These are phyloP conservation scores for Mrakia hoshinonis DNA, from an alignment of 768 basidiomycete species.

Conservation along the genomic window DNA sequence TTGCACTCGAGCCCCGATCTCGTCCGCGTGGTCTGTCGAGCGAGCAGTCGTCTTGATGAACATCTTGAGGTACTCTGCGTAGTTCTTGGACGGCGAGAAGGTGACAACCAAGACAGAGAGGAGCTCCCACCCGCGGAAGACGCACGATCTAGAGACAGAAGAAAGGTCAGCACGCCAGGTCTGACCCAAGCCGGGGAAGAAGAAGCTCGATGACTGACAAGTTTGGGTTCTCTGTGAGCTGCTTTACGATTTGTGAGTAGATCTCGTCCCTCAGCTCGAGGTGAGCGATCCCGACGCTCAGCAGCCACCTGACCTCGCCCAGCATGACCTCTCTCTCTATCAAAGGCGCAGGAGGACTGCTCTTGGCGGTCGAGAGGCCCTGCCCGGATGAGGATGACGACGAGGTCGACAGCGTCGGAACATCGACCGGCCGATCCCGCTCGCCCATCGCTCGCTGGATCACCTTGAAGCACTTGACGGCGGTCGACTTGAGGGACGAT, in stretches of 20 bases:
- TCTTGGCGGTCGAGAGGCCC: not conserved
- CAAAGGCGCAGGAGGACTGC: constrained; percentile 35
- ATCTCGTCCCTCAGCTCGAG: constrained; percentile 86
- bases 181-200: not conserved
- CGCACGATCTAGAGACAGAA: constrained; percentile 55
- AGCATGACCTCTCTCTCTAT: constrained; percentile 41
- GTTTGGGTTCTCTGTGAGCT: constrained; percentile 71
- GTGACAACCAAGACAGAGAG: constrained; percentile 82
- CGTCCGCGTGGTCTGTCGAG: constrained; percentile 6
- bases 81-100: constrained; percentile 88
- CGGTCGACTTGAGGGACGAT: constrained; percentile 60
- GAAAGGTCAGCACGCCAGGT: not conserved
- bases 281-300: constrained; percentile 66
- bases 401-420: not conserved
- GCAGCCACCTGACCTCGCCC: constrained; percentile 80
- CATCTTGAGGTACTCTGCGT: constrained; percentile 70
- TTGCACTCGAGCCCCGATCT: not conserved
- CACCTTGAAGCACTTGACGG: constrained; percentile 75
- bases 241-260: constrained; percentile 88
- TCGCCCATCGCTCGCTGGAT: constrained; percentile 93
- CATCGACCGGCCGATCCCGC: constrained; percentile 51
- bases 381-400: constrained; percentile 2
- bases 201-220: constrained; percentile 49
- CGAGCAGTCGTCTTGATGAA: constrained; percentile 54
- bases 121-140: constrained; percentile 88